Conservation (phyloP, 345 rosid genomes). For the Hevea brasiliensis region DNA sequence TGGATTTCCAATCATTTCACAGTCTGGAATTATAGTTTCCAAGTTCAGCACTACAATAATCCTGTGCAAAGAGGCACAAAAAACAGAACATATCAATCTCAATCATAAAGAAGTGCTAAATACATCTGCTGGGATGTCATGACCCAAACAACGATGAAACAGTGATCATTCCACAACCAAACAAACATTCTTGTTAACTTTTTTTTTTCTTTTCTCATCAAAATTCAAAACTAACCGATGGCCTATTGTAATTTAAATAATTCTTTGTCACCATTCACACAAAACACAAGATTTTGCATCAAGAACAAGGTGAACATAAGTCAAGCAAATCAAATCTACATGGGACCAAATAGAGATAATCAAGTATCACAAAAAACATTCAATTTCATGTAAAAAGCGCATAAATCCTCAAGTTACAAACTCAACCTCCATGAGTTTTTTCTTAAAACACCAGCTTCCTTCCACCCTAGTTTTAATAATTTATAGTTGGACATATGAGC, state of each 20-base stretch:
- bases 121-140: slow-evolving; percentile 14
- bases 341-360: background rate
- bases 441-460: background rate
- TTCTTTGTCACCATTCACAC: background rate
- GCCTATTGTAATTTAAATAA: background rate
- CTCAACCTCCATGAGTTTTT: background rate
- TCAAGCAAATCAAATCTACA: background rate
- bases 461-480: background rate
- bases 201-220: too few relatives aligned
- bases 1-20: too few relatives aligned
- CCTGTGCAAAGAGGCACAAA: slow-evolving; percentile 39
- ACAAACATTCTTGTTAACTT: background rate
- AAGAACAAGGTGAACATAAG: background rate
- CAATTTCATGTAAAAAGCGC: background rate
- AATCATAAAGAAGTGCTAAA: slow-evolving; percentile 11
- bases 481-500: too few relatives aligned
- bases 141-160: background rate
- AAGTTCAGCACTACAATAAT: too few relatives aligned
- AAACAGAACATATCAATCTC: slow-evolving; percentile 7
- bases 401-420: background rate
- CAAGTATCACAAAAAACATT: background rate
- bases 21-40: too few relatives aligned
- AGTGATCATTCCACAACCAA: slow-evolving; percentile 2
- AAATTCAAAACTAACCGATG: background rate
- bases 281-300: too few relatives aligned